Percentiles rank a stretch among this genome's conserved stretches.
phyloP scores from a whole-genome alignment of 495 filamentous ascomycete species.

The Aspergillus asperescens region DNA sequence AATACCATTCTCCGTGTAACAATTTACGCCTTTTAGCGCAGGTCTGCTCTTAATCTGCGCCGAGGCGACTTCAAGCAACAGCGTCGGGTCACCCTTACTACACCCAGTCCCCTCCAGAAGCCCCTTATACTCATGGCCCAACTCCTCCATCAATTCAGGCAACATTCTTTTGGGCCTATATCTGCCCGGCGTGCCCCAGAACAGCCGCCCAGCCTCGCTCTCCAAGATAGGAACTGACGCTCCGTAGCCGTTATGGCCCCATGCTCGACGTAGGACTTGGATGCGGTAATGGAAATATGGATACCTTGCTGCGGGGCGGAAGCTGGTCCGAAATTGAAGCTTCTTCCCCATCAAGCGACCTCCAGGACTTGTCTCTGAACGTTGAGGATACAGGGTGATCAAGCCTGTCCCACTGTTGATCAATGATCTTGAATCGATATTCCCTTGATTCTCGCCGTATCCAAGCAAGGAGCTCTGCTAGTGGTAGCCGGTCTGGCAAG shows the following conservation, averaged over 20 bases:
- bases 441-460: slow-evolving; percentile 9
- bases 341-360: slow-evolving; percentile 12
- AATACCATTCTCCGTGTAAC: too few species aligned
- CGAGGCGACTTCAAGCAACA: too few species aligned
- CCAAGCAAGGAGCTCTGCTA: slow-evolving; percentile 12
- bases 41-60: too few species aligned
- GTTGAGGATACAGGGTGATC: background rate
- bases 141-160: slow-evolving; percentile 19
- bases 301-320: slow-evolving; percentile 21
- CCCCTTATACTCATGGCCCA: slow-evolving; percentile 17
- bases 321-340: slow-evolving; percentile 12
- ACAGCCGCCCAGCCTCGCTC: slow-evolving; percentile 12
- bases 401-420: slow-evolving; percentile 1
- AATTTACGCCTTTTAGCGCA: too few species aligned
- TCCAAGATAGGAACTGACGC: background rate
- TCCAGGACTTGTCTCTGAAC: slow-evolving; percentile 8
- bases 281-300: slow-evolving; percentile 24
- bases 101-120: too few species aligned
- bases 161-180: slow-evolving; percentile 20
- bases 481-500: slow-evolving; percentile 11
- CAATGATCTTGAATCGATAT: slow-evolving; percentile 16
- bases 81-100: too few species aligned
- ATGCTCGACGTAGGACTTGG: slow-evolving; percentile 14
- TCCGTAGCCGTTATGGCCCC: background rate
- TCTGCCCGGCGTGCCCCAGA: slow-evolving; percentile 20